Evolutionary conservation across 1,139 yeast genomes (phyloP), one percentile per base, ranked within the genome.

Genomic region (Scheffersomyces titani): DNA sequence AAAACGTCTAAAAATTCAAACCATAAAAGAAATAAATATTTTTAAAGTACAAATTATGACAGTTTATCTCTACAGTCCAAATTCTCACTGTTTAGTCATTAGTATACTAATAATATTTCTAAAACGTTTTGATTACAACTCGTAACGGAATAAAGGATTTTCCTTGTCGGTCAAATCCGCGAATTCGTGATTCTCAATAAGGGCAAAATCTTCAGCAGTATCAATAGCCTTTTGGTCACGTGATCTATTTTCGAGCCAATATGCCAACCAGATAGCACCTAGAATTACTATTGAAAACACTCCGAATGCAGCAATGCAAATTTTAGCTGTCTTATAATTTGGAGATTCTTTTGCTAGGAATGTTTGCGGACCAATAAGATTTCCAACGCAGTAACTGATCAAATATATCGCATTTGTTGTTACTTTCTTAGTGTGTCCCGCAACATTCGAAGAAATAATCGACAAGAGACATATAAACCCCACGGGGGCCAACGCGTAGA

Each of bases 341-440:
- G 92, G 92, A 1, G 85, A 84, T 63, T 86, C 84, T 6, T 63
- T 61, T 0, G 74, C 73, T 59, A 82, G 75, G 67, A 88, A 88
- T 51, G 88, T 80, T 67, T 87, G 92, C 2, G 94, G 92, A 4
- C 93, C 93, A 52, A 86, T 76, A 52, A 89, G 74, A 61, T 89
- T 89, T 30, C 94, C 92, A 30, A 83, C 81, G 63, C 90, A 85
- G 65, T 85, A 88, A 0, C 86, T 89, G 55, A 88, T 75, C 70
- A 88, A 80, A 47, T 81, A 80, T 40, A 85, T 66, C 1, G 89
- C 89, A 68, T 83, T 86, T 36, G 84, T 82, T 5, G 86, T 82
- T 52, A 84, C 72, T 67, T 87, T 85, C 70, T 88, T 88, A 19
- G 92, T 87, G 64, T 85, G 86, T 19, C 94, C 94, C 3, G 92